Percentiles rank a stretch among this genome's conserved stretches.
These are phyloP conservation scores for Tricholoma furcatifolium DNA, from an alignment of 768 basidiomycete species.

Conservation along the genomic window DNA sequence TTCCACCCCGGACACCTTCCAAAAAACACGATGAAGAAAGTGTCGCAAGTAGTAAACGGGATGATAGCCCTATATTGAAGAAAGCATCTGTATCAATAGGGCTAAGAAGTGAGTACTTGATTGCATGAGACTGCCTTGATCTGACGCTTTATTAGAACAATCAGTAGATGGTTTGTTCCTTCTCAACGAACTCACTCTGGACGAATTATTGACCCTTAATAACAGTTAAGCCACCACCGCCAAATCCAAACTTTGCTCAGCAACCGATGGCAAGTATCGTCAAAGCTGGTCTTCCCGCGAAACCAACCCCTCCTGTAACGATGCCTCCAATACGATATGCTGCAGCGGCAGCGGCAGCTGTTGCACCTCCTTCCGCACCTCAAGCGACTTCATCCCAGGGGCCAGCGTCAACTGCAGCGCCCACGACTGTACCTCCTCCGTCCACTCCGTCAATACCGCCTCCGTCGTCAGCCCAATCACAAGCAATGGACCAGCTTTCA, in stretches of 20 bases:
- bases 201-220: conserved; percentile 9
- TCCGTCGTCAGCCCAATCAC: conserved; percentile 29
- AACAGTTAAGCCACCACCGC: conserved; percentile 68
- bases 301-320: conserved; percentile 52
- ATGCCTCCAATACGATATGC: conserved; percentile 88
- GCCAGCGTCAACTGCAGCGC: conserved; percentile 42
- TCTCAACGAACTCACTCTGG: neutral
- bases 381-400: conserved; percentile 35
- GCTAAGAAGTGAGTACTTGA: conserved; percentile 61
- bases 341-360: conserved; percentile 77
- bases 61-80: conserved; percentile 79
- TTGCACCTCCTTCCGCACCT: conserved; percentile 30
- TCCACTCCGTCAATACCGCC: conserved; percentile 41
- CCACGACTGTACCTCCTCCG: conserved; percentile 34
- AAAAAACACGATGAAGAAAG: conserved; percentile 87
- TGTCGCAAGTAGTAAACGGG: conserved; percentile 68
- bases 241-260: conserved; percentile 73
- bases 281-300: conserved; percentile 64
- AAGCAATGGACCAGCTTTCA: conserved; percentile 37
- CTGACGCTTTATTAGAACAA: conserved; percentile 46
- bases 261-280: conserved; percentile 76
- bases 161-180: conserved; percentile 62
- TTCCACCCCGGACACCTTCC: conserved; percentile 59
- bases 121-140: neutral
- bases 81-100: conserved; percentile 64